Evolutionary conservation across 2,329 filamentous ascomycete species (phyloP), one percentile per base, ranked within the genome.

Genomic region (Botrytis squamosa): DNA sequence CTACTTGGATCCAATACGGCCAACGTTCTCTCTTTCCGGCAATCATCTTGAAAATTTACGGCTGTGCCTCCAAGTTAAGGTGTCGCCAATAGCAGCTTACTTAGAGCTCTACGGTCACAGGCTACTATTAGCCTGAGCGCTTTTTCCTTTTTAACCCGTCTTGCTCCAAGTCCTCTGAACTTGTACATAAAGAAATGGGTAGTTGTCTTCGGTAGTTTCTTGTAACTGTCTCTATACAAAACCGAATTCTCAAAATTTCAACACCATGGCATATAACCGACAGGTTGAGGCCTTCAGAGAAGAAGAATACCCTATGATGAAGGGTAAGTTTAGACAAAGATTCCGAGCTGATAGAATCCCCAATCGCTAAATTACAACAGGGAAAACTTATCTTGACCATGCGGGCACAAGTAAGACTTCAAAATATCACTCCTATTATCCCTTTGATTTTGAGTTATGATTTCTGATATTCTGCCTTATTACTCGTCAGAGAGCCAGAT

Each of bases 371-470:
- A 14, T 44, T 25, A 49, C 3, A 42, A n/a, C 72, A 95, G 93
- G 88, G 70, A 89, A 89, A 16, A 86, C 91, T 65, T 98, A 98
- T 81, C 90, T 98, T 71, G 95, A 98, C 79, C 95, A 98, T 91
- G 94, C 93, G 0, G 95, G 94, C 25, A 93, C 93, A 33, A 96
- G 71, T 72, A 72, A 72, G 71, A 72, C 63, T 55, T 68, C 59
- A 68, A 55, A 33, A 64, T 25, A 38, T 33, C 52, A 72, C 52
- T 63, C 38, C 52, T 46, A 10, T 57, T 46, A 16, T 62, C 40
- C 64, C 63, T 57, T 57, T 25, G 65, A 52, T 42, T 49, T 52
- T 42, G 49, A 40, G 57, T 42, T 52, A 62, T 72, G 18, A 40
- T 10, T 46, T 67, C 29, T 20, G n/a, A 68, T 57, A 22, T 9